These are phyloP conservation scores for Coprinopsis cinerea DNA, from an alignment of 768 basidiomycete genomes.

Conservation along the genomic window DNA sequence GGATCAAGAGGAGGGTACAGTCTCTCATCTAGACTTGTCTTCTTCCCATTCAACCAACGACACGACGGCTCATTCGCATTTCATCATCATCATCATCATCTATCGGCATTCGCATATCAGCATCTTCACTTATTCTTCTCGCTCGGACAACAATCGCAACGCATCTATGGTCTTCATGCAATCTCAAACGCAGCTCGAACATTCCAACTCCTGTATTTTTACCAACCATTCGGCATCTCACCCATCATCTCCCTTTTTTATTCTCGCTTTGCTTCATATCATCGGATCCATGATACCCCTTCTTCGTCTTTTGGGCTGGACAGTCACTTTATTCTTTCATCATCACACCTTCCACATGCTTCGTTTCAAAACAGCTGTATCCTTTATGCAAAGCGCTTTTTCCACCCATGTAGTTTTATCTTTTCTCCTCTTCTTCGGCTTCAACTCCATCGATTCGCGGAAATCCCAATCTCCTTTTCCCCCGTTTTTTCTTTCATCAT, in stretches of 20 bases:
- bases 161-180: constrained; percentile 1
- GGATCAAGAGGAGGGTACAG: constrained; percentile 26
- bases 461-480: too few species aligned
- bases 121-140: not conserved
- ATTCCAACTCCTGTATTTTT: constrained; percentile 11
- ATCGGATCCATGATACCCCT: not conserved
- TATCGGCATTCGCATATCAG: not conserved
- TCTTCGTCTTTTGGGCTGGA: too few species aligned
- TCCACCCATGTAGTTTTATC: too few species aligned
- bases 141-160: not conserved
- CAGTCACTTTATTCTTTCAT: too few species aligned
- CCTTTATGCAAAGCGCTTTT: too few species aligned
- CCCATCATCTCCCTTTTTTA: not conserved
- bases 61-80: too few species aligned
- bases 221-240: not conserved
- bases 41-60: not conserved
- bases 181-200: not conserved
- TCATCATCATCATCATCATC: not conserved
- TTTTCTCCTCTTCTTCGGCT: too few species aligned
- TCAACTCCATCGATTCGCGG: too few species aligned
- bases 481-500: too few species aligned
- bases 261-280: not conserved
- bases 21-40: constrained; percentile 15
- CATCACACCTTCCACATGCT: too few species aligned
- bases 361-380: too few species aligned